Base-by-base conservation (phyloP, 1,139 yeast species). In the Hanseniaspora sp. region DNA sequence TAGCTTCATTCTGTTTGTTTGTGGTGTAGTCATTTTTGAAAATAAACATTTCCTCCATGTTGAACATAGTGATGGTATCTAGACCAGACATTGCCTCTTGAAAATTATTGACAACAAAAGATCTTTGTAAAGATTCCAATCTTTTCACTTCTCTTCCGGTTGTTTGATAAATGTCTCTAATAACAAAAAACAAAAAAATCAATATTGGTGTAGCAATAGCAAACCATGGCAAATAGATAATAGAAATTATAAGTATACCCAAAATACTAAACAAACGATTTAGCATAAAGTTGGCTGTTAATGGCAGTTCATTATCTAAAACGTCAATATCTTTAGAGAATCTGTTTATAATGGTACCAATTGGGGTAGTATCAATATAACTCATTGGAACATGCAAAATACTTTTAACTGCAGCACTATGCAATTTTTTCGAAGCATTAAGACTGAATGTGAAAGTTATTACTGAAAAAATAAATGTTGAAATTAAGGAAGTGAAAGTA, bases 91-190 rank as follows among this genome's bases (percentile, higher is more conserved):
- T 71, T 0, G 83, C 70, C 65, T 86, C 95, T 59, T 79, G 80
- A 65, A 85, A 83, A 60, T 82, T 80, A 56, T 83, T 75, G 69
- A 81, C 84, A 54, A 85, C 86, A 56, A 74, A 74, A 0, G 95
- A 84, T 64, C 94, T 74, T 63, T 82, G 77, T 11, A 78, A 64
- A 2, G 95, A 86, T 65, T 87, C 95, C 62, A 87, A 69, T 62
- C 96, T 78, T 67, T 87, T 87, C 58, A 87, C 71, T 61, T 80
- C 61, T 30, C 61, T 53, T 2, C 55, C 53, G 1, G 57, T 54
- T 15, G 46, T 48, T 38, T 54, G 56, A 17, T 49, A 49, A 30
- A 40, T 35, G 18, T 54, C 53, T 13, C 45, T 30, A 28, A 48
- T 31, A 15, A 45, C n/a, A 28, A 37, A 15, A 17, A 40, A 46